Percentiles rank a stretch among this genome's conserved stretches.
These are phyloP conservation scores for Aspergillus texensis DNA, from an alignment of 2,329 filamentous ascomycete genomes.

Conservation along the genomic window DNA sequence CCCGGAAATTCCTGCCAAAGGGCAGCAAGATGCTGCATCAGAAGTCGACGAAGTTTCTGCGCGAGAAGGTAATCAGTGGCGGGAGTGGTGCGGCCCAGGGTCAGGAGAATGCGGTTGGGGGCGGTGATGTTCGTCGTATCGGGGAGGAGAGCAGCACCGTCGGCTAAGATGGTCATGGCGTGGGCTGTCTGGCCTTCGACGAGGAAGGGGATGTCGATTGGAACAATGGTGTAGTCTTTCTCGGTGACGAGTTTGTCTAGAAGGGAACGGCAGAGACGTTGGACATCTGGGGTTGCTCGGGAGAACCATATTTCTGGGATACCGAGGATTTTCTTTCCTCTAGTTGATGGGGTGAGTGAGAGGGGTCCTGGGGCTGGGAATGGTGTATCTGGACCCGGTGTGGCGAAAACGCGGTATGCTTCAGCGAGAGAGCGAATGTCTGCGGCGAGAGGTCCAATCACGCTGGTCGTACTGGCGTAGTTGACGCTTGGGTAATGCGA, in stretches of 20 bases:
- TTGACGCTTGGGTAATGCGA: constrained; percentile 58
- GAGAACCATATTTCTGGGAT: constrained; percentile 67
- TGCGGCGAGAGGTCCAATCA: constrained; percentile 70
- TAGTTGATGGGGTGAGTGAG: constrained; percentile 46
- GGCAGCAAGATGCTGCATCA: constrained; percentile 73
- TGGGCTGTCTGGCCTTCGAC: constrained; percentile 71
- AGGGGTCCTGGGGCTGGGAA: constrained; percentile 52
- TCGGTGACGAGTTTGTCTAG: constrained; percentile 51
- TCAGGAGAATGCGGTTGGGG: constrained; percentile 61
- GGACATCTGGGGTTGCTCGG: constrained; percentile 63
- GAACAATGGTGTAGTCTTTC: constrained; percentile 40
- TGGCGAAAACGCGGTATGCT: constrained; percentile 73
- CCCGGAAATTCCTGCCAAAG: constrained; percentile 69
- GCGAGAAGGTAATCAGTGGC: constrained; percentile 69
- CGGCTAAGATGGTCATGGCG: constrained; percentile 70
- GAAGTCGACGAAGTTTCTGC: constrained; percentile 67
- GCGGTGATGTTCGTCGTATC: constrained; percentile 35
- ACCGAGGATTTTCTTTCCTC: constrained; percentile 62
- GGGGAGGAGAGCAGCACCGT: constrained; percentile 54
- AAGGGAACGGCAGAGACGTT: constrained; percentile 59
- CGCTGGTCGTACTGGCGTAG: constrained; percentile 59
- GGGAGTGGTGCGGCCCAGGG: constrained; percentile 61
- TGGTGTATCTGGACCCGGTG: constrained; percentile 62
- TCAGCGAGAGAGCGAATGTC: constrained; percentile 72
- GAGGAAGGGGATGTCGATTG: constrained; percentile 55